Percentiles rank a stretch among this genome's conserved stretches.
These are phyloP conservation scores for Talaromyces liani DNA, from an alignment of 495 filamentous ascomycete species.

Conservation along the genomic window DNA sequence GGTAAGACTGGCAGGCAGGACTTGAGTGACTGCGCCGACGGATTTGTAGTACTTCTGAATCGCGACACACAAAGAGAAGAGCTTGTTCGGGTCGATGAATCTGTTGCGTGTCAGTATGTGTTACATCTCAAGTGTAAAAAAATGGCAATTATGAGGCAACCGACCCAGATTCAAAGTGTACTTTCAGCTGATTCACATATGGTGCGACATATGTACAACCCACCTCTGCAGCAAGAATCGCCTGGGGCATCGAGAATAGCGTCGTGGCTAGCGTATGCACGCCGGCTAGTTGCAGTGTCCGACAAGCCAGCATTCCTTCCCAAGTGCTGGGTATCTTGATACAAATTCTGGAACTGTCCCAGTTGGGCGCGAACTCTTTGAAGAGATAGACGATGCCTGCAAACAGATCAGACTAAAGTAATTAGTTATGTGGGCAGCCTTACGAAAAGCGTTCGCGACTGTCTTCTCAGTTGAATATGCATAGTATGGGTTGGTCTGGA, in stretches of 20 bases:
- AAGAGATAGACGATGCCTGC: conserved; percentile 41
- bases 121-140: neutral
- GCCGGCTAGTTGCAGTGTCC: conserved; percentile 41
- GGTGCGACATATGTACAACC: conserved; percentile 54
- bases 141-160: conserved; percentile 8
- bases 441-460: conserved; percentile 48
- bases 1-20: conserved; percentile 51
- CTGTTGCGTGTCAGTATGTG: conserved; percentile 9
- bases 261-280: conserved; percentile 55
- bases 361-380: conserved; percentile 36
- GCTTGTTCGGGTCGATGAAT: conserved; percentile 30
- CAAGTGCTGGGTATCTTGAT: conserved; percentile 60
- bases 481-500: conserved; percentile 55
- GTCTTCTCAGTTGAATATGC: conserved; percentile 46
- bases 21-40: conserved; percentile 34
- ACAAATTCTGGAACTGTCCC: conserved; percentile 44
- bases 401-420: neutral
- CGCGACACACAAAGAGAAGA: conserved; percentile 40
- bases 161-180: conserved; percentile 49
- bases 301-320: conserved; percentile 57
- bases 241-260: conserved; percentile 52
- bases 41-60: conserved; percentile 48
- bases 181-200: conserved; percentile 58
- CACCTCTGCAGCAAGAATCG: conserved; percentile 45
- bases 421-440: conserved; percentile 9